These are phyloP conservation scores for Candida hungchunana DNA, from an alignment of 805 yeast species.

Conservation along the genomic window DNA sequence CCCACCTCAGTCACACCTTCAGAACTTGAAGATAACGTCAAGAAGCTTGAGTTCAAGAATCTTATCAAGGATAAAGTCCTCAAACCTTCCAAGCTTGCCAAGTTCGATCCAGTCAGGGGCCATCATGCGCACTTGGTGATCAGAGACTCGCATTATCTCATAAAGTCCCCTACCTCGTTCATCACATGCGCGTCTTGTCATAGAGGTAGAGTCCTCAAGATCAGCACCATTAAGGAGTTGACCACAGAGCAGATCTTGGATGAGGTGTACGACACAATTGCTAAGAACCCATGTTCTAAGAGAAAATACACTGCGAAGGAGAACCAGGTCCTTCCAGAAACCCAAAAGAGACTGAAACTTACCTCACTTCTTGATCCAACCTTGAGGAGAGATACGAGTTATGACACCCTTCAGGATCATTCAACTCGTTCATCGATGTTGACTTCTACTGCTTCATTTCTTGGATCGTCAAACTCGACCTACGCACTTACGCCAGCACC, in stretches of 20 bases:
- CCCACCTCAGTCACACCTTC: conserved; percentile 1
- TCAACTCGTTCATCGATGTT: too few relatives aligned
- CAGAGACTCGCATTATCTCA: conserved; percentile 26
- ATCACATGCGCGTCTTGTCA: conserved; percentile 28
- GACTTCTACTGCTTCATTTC: background rate
- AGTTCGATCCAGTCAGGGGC: conserved; percentile 14
- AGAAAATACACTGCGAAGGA: conserved; percentile 22
- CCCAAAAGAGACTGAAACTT: conserved; percentile 3
- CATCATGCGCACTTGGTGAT: conserved; percentile 28
- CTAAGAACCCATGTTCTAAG: conserved; percentile 24
- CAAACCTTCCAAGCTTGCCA: conserved; percentile 23
- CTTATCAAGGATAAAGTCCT: conserved; percentile 25
- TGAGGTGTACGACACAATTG: conserved; percentile 24
- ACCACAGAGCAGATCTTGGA: conserved; percentile 19
- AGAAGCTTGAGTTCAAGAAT: conserved; percentile 23
- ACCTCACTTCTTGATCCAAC: too few relatives aligned
- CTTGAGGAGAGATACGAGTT: too few relatives aligned
- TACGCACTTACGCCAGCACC: conserved; percentile 11
- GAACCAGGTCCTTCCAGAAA: conserved; percentile 8
- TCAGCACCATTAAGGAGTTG: conserved; percentile 19
- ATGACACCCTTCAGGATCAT: too few relatives aligned
- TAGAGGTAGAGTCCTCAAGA: conserved; percentile 26
- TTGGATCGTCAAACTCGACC: conserved; percentile 2
- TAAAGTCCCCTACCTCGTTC: conserved; percentile 25
- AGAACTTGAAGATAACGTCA: conserved; percentile 16